Evolutionary conservation across 345 rosid species (phyloP).

Genomic region (Eucalyptus camaldulensis): DNA sequence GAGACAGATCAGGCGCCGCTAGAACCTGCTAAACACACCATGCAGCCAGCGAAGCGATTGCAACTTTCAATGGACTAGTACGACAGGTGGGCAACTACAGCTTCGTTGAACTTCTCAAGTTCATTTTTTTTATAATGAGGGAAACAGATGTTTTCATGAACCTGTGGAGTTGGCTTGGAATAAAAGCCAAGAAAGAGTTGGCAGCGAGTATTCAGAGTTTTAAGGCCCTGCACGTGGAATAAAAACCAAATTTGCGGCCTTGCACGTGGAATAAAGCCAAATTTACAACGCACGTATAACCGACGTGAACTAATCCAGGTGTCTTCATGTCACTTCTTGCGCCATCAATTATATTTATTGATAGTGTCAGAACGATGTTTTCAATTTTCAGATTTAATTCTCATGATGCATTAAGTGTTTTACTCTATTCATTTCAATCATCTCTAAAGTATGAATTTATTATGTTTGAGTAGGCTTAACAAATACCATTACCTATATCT

Average conservation of each 20-base stretch:
- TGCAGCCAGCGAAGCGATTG: background rate
- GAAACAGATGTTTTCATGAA: background rate
- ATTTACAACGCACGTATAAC: background rate
- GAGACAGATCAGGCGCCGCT: background rate
- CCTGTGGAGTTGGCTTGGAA: background rate
- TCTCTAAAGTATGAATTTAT: background rate
- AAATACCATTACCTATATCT: background rate
- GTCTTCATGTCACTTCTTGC: background rate
- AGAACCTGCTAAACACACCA: background rate
- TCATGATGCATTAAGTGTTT: no score
- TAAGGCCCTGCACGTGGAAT: background rate
- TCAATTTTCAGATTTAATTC: rapidly evolving
- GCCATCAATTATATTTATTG: background rate
- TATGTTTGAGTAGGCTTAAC: background rate
- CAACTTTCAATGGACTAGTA: background rate
- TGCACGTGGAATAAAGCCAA: background rate
- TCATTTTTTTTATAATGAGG: background rate
- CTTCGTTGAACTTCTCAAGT: background rate
- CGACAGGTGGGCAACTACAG: background rate
- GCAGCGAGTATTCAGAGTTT: background rate
- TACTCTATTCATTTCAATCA: no score
- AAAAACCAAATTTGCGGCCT: background rate
- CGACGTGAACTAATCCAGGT: background rate
- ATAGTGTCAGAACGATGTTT: no score
- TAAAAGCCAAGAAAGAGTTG: background rate